Evolutionary conservation across 2,329 filamentous ascomycete genomes (phyloP), one percentile per base, ranked within the genome.

Genomic region (Monosporascus sp.): DNA sequence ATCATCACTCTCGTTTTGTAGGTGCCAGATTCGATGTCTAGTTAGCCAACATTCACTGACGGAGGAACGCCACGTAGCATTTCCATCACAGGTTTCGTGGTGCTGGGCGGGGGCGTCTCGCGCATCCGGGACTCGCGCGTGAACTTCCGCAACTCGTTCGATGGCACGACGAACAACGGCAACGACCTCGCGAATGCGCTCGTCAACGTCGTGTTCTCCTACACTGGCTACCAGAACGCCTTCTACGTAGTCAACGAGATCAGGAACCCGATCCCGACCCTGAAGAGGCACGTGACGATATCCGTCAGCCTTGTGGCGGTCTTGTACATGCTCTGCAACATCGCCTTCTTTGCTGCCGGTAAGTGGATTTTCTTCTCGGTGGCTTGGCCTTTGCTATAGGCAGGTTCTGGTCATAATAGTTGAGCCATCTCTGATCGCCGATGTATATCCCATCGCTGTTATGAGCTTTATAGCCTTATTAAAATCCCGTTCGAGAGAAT

Each of bases 191-290:
- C 82, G 2, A 84, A 80, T 57, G 82, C 82, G 1, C 62, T 87
- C 19, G 77, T 82, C 53, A 82, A 80, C 56, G 78, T 85, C 50
- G 75, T 81, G 37, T 84, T 83, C 58, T 78, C 80, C 0, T 86
- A 83, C 59, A 66, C 72, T 0, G 82, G 82, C 0, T 85, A 78
- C 44, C 69, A 76, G 8, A 85, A 85, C 56, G 79, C 81, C 0
- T 85, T 85, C 64, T 81, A 82, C 50, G 71, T 85, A 2, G 78
- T 83, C 31, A 83, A 83, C 54, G 82, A 85, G 65, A 62, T 63
- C 22, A 59, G 81, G 76, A 81, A 84, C 56, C 83, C 83, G 0
- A 72, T 84, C 50, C 78, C 75, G 52, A 80, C 77, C 2, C 70
- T 86, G 41, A 77, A 76, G 27, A 77, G 66, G 60, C 76, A 76